Base-by-base conservation (phyloP, 2,329 filamentous ascomycete genomes). In the Ambrosiella beaveri region DNA sequence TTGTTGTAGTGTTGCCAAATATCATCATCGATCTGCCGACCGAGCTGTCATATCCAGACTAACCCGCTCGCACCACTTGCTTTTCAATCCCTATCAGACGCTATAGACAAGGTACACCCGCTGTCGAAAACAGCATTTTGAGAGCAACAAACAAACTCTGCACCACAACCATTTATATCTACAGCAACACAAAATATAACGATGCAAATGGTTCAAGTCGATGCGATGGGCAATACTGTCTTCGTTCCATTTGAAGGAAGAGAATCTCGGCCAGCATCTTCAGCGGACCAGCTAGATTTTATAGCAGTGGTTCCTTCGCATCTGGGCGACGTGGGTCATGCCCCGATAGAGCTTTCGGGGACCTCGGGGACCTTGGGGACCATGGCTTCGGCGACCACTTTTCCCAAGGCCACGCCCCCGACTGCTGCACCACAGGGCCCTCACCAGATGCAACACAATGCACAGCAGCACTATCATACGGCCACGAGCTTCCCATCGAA, bases 221-320 rank as follows among this genome's bases (percentile, higher is more conserved):
- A 60, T 49, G 35, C 51, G n/a, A 54, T 55, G 44, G 58, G 55
- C 9, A 60, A 57, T 40, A 35, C 58, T 27, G 38, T 57, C 17
- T 44, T 57, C 55, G 45, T 60, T 47, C 51, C 55, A 9, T n/a
- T 50, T 13, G 9, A 41, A 17, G 2, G 15, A 17, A 12, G 37
- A 39, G 37, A 40, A 55, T 50, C 56, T 15, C 53, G 56, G 27
- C 19, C 54, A 52, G 53, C 49, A 27, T 15, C 41, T 5, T n/a
- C 44, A 17, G 55, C 15, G n/a, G 53, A 19, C 27, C 36, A 36
- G 1, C 7, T 54, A n/a, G 37, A 35, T 19, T 40, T 55, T 57
- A 50, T 50, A 51, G 35, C 55, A 12, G 36, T 19, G 27, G 27
- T 27, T 49, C 15, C 44, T 49, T 51, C 44, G n/a, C 55, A 51